Evolutionary conservation across 2,329 filamentous ascomycete genomes (phyloP).

Genomic region (Aspergillus intermedius): DNA sequence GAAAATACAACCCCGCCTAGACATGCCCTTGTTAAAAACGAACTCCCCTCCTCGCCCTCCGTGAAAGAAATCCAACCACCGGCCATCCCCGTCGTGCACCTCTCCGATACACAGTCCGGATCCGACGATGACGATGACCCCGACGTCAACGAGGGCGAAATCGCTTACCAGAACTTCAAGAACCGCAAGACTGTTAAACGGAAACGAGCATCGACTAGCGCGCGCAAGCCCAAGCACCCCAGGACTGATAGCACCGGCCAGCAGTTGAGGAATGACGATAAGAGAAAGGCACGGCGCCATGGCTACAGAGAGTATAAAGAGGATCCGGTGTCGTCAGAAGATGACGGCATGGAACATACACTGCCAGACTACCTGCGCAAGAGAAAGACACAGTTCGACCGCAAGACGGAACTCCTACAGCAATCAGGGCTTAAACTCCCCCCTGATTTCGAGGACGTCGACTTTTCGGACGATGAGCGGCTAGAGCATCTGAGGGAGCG

Average conservation of each 20-base stretch:
- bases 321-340: constrained; percentile 45
- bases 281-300: constrained; percentile 12
- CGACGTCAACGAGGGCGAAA: constrained; percentile 34
- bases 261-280: constrained; percentile 22
- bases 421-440: constrained; percentile 68
- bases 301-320: constrained; percentile 35
- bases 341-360: constrained; percentile 50
- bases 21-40: constrained; percentile 3
- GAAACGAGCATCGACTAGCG: constrained; percentile 46
- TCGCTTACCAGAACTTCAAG: constrained; percentile 58
- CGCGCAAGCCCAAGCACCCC: constrained; percentile 37
- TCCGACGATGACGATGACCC: constrained; percentile 21
- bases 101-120: constrained; percentile 5
- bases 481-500: constrained; percentile 59
- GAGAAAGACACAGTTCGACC: constrained; percentile 64
- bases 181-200: constrained; percentile 51
- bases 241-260: constrained; percentile 40
- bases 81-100: constrained; percentile 14
- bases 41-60: constrained; percentile 7
- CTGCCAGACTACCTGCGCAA: constrained; percentile 67
- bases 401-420: constrained; percentile 52
- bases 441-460: constrained; percentile 66
- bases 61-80: neutral
- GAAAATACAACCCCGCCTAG: neutral
- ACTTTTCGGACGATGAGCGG: constrained; percentile 66